Percentiles rank a stretch among this genome's conserved stretches.
These are phyloP conservation scores for Prunus davidiana DNA, from an alignment of 306 rosid species.

Conservation along the genomic window DNA sequence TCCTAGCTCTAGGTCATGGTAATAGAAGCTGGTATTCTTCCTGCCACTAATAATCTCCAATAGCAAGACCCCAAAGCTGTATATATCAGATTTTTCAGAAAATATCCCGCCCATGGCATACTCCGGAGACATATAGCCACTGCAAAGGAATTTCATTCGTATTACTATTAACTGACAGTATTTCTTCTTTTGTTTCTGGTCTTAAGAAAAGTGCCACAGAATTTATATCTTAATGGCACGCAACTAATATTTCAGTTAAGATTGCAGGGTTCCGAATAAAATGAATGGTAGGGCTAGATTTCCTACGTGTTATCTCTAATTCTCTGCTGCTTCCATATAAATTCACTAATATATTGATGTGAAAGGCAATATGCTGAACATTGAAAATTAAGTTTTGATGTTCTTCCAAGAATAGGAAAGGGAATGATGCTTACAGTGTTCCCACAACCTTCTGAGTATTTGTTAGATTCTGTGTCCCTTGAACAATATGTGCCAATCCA, in stretches of 20 bases:
- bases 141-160: neutral
- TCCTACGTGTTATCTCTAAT: constrained; percentile 7
- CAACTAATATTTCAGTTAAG: too few species aligned
- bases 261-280: too few species aligned
- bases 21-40: constrained; percentile 23
- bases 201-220: too few species aligned
- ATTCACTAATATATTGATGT: neutral
- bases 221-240: neutral
- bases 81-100: constrained; percentile 28
- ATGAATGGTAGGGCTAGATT: too few species aligned
- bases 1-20: neutral
- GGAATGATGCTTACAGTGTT: constrained; percentile 15
- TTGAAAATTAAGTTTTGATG: neutral
- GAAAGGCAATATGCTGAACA: neutral
- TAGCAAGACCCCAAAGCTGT: constrained; percentile 26
- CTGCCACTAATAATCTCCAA: constrained; percentile 33
- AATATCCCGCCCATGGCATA: constrained; percentile 18
- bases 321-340: neutral
- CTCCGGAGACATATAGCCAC: constrained; percentile 37
- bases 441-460: constrained; percentile 30
- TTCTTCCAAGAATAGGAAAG: neutral
- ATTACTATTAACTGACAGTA: neutral
- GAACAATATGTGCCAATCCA: constrained; percentile 24
- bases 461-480: constrained; percentile 11
- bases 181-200: neutral